Conservation (phyloP, 352 stramenopile species). For the Pythium phragmiticola region DNA sequence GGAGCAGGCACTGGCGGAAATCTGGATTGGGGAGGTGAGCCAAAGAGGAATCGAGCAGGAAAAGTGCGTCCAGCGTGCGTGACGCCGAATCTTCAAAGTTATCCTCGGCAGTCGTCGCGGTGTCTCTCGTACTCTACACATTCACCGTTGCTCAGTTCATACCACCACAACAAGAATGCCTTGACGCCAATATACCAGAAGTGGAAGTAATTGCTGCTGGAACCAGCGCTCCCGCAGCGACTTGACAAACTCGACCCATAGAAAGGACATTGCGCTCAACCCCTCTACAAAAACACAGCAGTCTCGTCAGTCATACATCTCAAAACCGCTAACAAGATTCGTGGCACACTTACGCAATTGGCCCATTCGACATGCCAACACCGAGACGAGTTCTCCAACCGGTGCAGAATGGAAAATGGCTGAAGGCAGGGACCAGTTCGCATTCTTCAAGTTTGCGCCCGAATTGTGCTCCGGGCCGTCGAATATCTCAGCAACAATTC, state of each 20-base stretch:
- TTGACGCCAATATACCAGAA: constrained; percentile 44
- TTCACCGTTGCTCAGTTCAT: too few relatives aligned
- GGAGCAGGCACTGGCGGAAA: constrained; percentile 70
- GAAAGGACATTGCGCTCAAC: constrained; percentile 68
- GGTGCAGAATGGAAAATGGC: constrained; percentile 43
- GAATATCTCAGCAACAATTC: constrained; percentile 55
- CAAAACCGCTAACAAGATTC: not conserved
- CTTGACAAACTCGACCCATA: constrained; percentile 88
- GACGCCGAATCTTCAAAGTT: constrained; percentile 18
- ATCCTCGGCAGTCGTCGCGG: not conserved
- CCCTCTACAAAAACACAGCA: constrained; percentile 40
- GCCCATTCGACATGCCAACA: constrained; percentile 64
- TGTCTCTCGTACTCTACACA: constrained; percentile 14
- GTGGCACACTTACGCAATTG: constrained; percentile 50
- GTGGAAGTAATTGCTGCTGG: constrained; percentile 60
- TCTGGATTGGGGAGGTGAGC: constrained; percentile 56
- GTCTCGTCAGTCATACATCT: constrained; percentile 8
- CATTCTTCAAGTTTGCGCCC: not conserved
- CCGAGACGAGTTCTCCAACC: constrained; percentile 67
- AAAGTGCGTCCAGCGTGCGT: constrained; percentile 39
- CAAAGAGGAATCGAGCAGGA: constrained; percentile 48
- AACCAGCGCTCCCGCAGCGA: constrained; percentile 66
- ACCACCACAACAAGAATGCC: too few relatives aligned
- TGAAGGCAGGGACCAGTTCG: constrained; percentile 10
- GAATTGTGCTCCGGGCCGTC: constrained; percentile 16